Conservation (phyloP, 257 asterid species). For the Marsdenia floribunda region DNA sequence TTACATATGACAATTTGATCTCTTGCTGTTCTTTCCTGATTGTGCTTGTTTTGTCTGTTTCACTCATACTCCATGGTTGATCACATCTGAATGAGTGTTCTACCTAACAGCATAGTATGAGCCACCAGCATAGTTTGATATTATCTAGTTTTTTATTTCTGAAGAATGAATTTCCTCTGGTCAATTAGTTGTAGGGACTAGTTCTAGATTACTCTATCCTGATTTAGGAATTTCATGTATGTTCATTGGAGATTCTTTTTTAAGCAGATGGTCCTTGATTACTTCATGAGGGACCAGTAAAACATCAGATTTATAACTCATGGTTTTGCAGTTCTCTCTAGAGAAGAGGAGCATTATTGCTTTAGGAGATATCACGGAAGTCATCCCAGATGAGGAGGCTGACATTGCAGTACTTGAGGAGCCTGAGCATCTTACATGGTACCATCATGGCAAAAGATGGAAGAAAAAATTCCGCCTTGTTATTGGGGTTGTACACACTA, state of each 20-base stretch:
- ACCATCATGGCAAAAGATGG: conserved; percentile 98
- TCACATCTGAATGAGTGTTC: not conserved
- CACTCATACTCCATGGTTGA: not conserved
- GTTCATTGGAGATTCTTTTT: not conserved
- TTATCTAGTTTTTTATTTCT: not conserved
- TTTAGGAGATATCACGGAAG: conserved; percentile 81
- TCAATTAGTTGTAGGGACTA: not conserved
- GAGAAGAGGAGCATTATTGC: conserved; percentile 93
- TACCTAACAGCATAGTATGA: not conserved
- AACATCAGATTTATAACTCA: not conserved
- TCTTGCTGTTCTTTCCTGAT: not conserved
- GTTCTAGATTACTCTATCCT: not conserved
- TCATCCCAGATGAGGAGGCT: conserved; percentile 86
- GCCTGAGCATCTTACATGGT: conserved; percentile 99
- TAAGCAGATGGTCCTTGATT: not conserved
- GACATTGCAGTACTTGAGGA: conserved; percentile 98
- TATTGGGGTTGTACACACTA: conserved; percentile 90
- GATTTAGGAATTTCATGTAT: not conserved
- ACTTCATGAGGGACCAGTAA: conserved; percentile 14
- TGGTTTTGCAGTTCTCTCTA: conserved; percentile 60
- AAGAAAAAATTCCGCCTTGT: conserved; percentile 75
- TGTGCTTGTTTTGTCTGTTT: not conserved
- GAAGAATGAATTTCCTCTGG: not conserved
- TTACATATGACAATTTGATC: not conserved
- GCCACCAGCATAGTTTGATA: not conserved